These are phyloP conservation scores for Fusarium veterinarium DNA, from an alignment of 2,329 filamentous ascomycete genomes.

Conservation along the genomic window DNA sequence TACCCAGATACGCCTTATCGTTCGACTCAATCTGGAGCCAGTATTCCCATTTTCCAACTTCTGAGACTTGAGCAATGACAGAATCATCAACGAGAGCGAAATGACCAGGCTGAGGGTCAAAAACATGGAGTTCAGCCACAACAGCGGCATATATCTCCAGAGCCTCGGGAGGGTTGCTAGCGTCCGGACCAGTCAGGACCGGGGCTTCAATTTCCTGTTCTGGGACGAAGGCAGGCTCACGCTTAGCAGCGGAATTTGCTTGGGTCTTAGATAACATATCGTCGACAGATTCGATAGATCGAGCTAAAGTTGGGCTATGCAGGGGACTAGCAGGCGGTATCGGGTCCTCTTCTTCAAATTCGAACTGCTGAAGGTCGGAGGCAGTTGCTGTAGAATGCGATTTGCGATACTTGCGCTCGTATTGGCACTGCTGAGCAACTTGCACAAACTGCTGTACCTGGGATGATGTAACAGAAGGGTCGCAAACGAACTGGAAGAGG, in stretches of 20 bases:
- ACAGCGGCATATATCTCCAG: slow-evolving; percentile 80
- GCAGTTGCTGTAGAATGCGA: slow-evolving; percentile 83
- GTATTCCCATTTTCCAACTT: slow-evolving; percentile 92
- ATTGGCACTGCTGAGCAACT: slow-evolving; percentile 91
- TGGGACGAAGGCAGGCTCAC: slow-evolving; percentile 51
- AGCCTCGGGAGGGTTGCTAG: slow-evolving; percentile 68
- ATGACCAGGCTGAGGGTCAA: slow-evolving; percentile 87
- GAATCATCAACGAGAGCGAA: slow-evolving; percentile 83
- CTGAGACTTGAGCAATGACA: slow-evolving; percentile 83
- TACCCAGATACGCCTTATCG: slow-evolving; percentile 86
- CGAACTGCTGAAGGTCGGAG: slow-evolving; percentile 83
- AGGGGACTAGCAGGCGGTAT: slow-evolving; percentile 73
- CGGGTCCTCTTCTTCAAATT: slow-evolving; percentile 74
- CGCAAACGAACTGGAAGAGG: slow-evolving; percentile 98
- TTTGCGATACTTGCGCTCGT: slow-evolving; percentile 93
- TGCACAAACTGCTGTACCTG: slow-evolving; percentile 85
- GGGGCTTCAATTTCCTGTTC: slow-evolving; percentile 49
- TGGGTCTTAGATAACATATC: slow-evolving; percentile 63
- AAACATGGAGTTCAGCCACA: slow-evolving; percentile 88
- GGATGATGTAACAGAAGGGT: slow-evolving; percentile 73
- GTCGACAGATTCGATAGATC: slow-evolving; percentile 68
- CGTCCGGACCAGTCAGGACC: slow-evolving; percentile 36
- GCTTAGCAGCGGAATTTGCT: slow-evolving; percentile 61
- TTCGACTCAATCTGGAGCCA: slow-evolving; percentile 88
- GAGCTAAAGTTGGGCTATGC: slow-evolving; percentile 66